Percentiles rank a stretch among this genome's conserved stretches.
Conservation (phyloP, 345 rosid genomes). For the Kernera saxatilis region DNA sequence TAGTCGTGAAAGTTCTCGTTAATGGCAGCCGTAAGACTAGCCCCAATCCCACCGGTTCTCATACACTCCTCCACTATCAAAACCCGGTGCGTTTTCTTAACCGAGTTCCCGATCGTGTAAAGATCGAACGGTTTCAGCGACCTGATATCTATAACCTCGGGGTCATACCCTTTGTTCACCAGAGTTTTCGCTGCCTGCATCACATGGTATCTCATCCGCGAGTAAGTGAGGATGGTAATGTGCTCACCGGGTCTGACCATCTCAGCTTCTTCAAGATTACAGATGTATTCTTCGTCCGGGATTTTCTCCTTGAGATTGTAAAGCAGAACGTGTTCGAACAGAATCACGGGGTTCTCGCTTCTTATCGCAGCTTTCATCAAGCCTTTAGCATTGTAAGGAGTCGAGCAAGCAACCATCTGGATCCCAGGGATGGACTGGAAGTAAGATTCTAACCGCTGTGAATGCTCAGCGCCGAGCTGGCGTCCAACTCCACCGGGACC, state of each 20-base stretch:
- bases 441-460: conserved; percentile 92
- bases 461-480: conserved; percentile 96
- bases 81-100: conserved; percentile 88
- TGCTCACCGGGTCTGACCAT: conserved; percentile 96
- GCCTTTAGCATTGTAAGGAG: conserved; percentile 98
- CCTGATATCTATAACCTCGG: conserved; percentile 92
- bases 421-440: conserved; percentile 98
- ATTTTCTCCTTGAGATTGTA: conserved; percentile 97
- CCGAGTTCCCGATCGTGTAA: conserved; percentile 78
- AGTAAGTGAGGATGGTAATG: conserved; percentile 80
- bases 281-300: conserved; percentile 82
- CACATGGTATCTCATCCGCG: conserved; percentile 94
- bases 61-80: conserved; percentile 95
- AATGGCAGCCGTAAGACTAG: conserved; percentile 87
- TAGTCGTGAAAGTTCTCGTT: conserved; percentile 86
- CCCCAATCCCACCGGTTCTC: conserved; percentile 96
- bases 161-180: conserved; percentile 91
- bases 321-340: conserved; percentile 91
- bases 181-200: conserved; percentile 94
- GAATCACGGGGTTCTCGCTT: conserved; percentile 95
- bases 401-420: conserved; percentile 99
- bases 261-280: conserved; percentile 93
- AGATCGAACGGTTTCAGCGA: conserved; percentile 91
- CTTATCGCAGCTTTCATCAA: conserved; percentile 98
- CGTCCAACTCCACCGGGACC: conserved; percentile 99